These are phyloP conservation scores for Coprinopsis sp. DNA, from an alignment of 768 basidiomycete genomes.

Conservation along the genomic window DNA sequence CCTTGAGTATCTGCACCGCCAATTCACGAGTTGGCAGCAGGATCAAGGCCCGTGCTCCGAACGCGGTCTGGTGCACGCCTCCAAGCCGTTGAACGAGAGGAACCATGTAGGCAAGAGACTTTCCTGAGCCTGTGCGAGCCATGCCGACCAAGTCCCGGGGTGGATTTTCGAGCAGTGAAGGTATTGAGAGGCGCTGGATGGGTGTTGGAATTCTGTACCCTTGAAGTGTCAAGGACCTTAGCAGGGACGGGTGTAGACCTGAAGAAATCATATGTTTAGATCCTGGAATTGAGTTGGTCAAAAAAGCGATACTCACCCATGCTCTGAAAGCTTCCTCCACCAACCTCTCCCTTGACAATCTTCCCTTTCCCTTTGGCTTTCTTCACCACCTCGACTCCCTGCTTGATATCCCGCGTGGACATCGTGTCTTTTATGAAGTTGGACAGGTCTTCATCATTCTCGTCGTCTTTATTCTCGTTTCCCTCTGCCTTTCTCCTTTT, in stretches of 20 bases:
- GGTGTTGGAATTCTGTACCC: constrained; percentile 95
- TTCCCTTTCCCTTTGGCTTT: constrained; percentile 71
- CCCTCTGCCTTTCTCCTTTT: constrained; percentile 26
- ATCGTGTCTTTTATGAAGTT: constrained; percentile 68
- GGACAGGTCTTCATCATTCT: constrained; percentile 57
- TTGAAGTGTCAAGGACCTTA: constrained; percentile 84
- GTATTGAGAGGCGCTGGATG: constrained; percentile 89
- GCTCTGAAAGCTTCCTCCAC: constrained; percentile 93
- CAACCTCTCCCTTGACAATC: constrained; percentile 69
- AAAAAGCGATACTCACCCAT: constrained; percentile 77
- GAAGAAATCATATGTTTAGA: not conserved
- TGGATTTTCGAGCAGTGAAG: constrained; percentile 74
- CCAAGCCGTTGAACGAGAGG: constrained; percentile 86
- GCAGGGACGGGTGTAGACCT: constrained; percentile 81
- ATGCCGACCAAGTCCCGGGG: constrained; percentile 94
- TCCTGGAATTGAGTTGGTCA: not conserved
- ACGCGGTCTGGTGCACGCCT: constrained; percentile 70
- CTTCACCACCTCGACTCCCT: constrained; percentile 72
- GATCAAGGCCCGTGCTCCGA: constrained; percentile 84
- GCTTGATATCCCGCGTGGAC: constrained; percentile 65
- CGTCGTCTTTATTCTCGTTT: constrained; percentile 29
- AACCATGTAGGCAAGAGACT: constrained; percentile 93
- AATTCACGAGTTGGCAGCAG: constrained; percentile 91
- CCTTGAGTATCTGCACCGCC: constrained; percentile 88
- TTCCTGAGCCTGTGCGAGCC: constrained; percentile 97